Evolutionary conservation across 2,329 filamentous ascomycete species (phyloP).

Genomic region (Neonectria neomacrospora): DNA sequence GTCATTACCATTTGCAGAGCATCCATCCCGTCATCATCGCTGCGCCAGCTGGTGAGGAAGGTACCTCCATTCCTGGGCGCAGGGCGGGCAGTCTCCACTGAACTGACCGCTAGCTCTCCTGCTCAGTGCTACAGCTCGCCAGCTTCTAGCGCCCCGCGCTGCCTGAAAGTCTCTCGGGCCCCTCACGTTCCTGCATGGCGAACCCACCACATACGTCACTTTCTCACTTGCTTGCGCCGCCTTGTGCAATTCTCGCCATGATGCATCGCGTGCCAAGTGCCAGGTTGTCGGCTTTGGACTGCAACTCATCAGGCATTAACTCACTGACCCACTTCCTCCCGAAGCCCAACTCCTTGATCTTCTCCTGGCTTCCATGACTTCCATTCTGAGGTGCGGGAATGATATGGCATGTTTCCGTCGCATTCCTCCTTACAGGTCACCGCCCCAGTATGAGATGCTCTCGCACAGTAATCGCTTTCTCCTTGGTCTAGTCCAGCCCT

Average conservation of each 20-base stretch:
- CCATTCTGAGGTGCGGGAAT: not conserved
- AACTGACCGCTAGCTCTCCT: not conserved
- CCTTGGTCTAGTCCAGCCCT: not conserved
- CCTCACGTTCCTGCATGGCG: conserved; percentile 41
- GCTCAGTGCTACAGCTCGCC: not conserved
- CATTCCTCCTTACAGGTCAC: not conserved
- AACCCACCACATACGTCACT: conserved; percentile 43
- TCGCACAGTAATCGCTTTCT: not conserved
- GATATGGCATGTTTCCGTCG: not conserved
- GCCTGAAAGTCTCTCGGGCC: not conserved
- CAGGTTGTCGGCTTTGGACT: conserved; percentile 8
- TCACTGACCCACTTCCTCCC: conserved; percentile 20
- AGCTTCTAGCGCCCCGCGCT: conserved; percentile 3
- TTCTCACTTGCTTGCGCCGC: conserved; percentile 13
- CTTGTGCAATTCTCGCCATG: conserved; percentile 26
- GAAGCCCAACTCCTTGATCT: conserved; percentile 1
- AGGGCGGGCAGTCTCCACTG: not conserved
- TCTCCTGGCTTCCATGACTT: conserved; percentile 4
- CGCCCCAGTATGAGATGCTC: not conserved
- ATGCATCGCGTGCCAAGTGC: conserved; percentile 35
- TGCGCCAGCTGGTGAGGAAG: not conserved
- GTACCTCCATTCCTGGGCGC: conserved; percentile 2
- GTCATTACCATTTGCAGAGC: conserved; percentile 38
- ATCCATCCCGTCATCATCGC: conserved; percentile 28
- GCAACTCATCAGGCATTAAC: conserved; percentile 20